Evolutionary conservation across 305 asterid genomes (phyloP).

Genomic region (Fraxinus latifolia): DNA sequence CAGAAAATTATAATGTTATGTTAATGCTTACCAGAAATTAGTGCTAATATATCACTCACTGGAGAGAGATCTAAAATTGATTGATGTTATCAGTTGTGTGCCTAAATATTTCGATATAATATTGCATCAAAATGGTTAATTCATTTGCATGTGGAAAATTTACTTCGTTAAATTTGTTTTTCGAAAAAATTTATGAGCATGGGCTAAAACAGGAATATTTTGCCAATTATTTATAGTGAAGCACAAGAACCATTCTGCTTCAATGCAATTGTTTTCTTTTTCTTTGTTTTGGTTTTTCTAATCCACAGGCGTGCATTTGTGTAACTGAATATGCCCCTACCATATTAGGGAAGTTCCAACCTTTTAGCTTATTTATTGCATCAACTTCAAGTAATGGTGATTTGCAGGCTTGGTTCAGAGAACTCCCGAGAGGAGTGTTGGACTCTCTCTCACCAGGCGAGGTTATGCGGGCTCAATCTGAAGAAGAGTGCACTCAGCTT

Average conservation of each 20-base stretch:
- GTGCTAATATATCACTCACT: neutral
- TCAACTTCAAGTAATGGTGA: neutral
- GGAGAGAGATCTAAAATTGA: neutral
- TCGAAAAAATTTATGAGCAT: neutral
- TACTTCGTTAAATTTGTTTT: neutral
- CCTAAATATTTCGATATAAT: neutral
- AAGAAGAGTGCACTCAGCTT: conserved; percentile 39
- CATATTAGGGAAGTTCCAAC: neutral
- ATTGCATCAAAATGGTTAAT: neutral
- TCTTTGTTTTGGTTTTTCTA: neutral
- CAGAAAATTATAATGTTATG: neutral
- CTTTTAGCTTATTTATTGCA: neutral
- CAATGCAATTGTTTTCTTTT: neutral
- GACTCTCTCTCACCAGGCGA: conserved; percentile 44
- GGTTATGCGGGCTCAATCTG: conserved; percentile 38
- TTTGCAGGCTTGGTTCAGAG: conserved; percentile 48
- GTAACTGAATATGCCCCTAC: neutral
- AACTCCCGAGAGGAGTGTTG: conserved; percentile 52
- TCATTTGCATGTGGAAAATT: neutral
- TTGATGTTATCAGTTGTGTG: neutral
- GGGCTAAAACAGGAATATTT: neutral
- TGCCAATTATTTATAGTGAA: neutral
- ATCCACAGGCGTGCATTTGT: neutral
- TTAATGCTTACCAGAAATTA: neutral
- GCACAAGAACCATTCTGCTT: neutral